Evolutionary conservation across 345 rosid species (phyloP), one percentile per base, ranked within the genome.

Genomic region (Dipteronia sinensis): DNA sequence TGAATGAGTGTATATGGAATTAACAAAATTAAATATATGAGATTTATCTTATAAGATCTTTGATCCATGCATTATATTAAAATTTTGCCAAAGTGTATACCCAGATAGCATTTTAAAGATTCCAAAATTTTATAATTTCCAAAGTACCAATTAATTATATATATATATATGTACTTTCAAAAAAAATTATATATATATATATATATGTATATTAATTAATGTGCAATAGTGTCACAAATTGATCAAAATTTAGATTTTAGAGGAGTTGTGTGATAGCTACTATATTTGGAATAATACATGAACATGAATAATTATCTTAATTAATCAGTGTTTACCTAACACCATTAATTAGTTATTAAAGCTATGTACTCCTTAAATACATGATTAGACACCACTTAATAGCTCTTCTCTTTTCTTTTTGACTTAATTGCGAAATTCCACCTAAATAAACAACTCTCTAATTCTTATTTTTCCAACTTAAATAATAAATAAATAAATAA

Each of bases 361-460:
- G 71, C 46, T n/a, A n/a, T 23, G 49, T 53, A 61, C 55, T 49
- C 56, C 67, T 82, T 47, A 23, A 65, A 71, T 38, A 22, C 16
- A 40, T 76, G 87, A 84, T 79, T 78, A 76, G 87, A 81, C 84
- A 72, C 75, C 87, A 81, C 84, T 82, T 25, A 58, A 63, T 31
- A 72, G 6, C 65, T 34, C n/a, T 56, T 19, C 17, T 63, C 38
- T 9, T 75, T 42, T 73, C 11, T 65, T 75, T 82, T 62, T 70
- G 74, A 78, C 68, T 56, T 73, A 25, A 23, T 27, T 22, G 29
- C 65, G 64, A 75, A 25, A 47, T 29, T 44, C 16, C 76, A 73
- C 59, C 68, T 23, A 73, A 63, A 16, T 25, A 40, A 40, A 53
- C n/a, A 15, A 15, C 7, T 53, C 58, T 53, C 12, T 16, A 53